Percentiles rank a stretch among this genome's conserved stretches.
Evolutionary conservation across 805 yeast genomes (phyloP).

Genomic region (Starmera dryadoides): DNA sequence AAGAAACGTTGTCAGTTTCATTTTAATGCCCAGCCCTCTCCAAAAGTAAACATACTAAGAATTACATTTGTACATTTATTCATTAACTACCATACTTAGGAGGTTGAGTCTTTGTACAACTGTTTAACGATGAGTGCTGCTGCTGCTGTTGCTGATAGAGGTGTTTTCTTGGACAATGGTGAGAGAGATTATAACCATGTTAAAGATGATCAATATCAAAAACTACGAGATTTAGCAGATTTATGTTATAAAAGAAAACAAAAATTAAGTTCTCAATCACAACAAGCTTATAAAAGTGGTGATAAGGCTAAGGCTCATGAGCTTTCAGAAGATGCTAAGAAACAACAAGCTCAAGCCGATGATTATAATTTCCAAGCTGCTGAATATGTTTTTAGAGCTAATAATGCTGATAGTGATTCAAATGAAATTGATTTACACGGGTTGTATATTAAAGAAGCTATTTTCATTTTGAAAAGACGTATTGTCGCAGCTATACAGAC

Average conservation of each 20-base stretch:
- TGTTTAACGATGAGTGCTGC: slow-evolving; percentile 4
- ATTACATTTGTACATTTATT: too few relatives aligned
- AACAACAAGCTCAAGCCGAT: slow-evolving; percentile 55
- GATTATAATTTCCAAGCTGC: slow-evolving; percentile 75
- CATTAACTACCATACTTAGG: too few relatives aligned
- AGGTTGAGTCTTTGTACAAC: too few relatives aligned
- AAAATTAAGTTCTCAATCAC: slow-evolving; percentile 58
- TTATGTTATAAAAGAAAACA: slow-evolving; percentile 51
- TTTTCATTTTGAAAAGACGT: slow-evolving; percentile 65
- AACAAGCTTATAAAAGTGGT: slow-evolving; percentile 69
- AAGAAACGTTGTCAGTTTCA: too few relatives aligned
- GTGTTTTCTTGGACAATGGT: slow-evolving; percentile 8
- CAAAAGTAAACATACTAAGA: too few relatives aligned
- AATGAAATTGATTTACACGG: slow-evolving; percentile 95
- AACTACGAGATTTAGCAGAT: slow-evolving; percentile 62
- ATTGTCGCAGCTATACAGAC: slow-evolving; percentile 54
- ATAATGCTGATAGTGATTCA: slow-evolving; percentile 76
- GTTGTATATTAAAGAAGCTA: slow-evolving; percentile 82
- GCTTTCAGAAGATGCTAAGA: slow-evolving; percentile 62
- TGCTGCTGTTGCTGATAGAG: slow-evolving; percentile 2
- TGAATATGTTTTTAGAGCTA: slow-evolving; percentile 78
- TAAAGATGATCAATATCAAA: slow-evolving; percentile 54
- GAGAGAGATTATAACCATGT: slow-evolving; percentile 67
- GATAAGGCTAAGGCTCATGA: slow-evolving; percentile 68
- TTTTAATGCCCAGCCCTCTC: too few relatives aligned